Evolutionary conservation across 441 rosid species (phyloP), one percentile per base, ranked within the genome.

Genomic region (Croton laevigatus): DNA sequence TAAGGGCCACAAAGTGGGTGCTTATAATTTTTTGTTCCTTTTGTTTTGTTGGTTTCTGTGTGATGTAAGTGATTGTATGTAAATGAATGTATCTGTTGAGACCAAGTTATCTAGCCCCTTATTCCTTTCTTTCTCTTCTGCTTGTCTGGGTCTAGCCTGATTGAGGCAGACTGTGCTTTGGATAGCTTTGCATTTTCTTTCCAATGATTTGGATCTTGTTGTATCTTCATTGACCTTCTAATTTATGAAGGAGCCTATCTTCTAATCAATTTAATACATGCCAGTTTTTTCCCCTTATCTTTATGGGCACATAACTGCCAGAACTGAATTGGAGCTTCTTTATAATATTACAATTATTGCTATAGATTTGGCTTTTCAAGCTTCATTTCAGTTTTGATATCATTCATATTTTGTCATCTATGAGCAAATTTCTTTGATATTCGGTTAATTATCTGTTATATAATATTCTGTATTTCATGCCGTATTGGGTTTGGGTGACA

Each of bases 271-370:
- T 44, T 27, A 44, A 46, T 19, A 22, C 27, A 13, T 13, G 14
- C 22, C 37, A 17, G 19, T 70, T 45, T 70, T 32, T 27, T 2
- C 32, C 32, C 32, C 32, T n/a, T 44, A 32, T 60, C 48, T 60
- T 61, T 48, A 6, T 19, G 46, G 17, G 6, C 59, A 16, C 40
- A 17, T 23, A 16, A 12, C 20, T 51, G 68, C n/a, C 40, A 38
- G 38, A 20, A 52, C 19, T 61, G 12, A 55, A 54, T 5, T 12
- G 3, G 42, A 40, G 20, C 53, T 59, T 46, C 44, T 69, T 32
- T n/a, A 3, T 59, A 37, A 62, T 27, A 27, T 49, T 69, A 65
- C 40, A 22, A 8, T 54, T 54, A 40, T 54, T 68, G 49, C 32
- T 51, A 20, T 22, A 8, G 5, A 68, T 45, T n/a, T 66, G 4